phyloP scores from a whole-genome alignment of 345 rosid species.

The Moricandia arvensis region DNA sequence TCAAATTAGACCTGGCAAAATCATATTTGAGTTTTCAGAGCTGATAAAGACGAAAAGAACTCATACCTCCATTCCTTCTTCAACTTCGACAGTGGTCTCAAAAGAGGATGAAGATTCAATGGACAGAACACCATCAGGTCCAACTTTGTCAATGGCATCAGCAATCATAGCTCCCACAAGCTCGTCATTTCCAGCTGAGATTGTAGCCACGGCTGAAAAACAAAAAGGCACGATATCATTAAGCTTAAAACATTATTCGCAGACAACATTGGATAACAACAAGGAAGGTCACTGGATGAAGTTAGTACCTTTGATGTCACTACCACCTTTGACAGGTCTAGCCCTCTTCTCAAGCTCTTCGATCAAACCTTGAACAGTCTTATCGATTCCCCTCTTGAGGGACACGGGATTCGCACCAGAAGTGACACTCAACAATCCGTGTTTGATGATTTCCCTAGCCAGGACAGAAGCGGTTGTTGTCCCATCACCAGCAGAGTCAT shows the following conservation, averaged over 20 bases:
- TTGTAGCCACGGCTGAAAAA: conserved; percentile 74
- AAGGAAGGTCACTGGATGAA: not conserved
- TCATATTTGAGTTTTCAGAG: too few relatives aligned
- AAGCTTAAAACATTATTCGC: too few relatives aligned
- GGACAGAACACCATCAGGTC: conserved; percentile 98
- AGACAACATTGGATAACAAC: not conserved
- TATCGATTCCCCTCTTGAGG: conserved; percentile 82
- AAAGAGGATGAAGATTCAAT: conserved; percentile 97
- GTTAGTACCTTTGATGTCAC: conserved; percentile 70
- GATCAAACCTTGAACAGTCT: conserved; percentile 70
- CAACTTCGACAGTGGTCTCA: conserved; percentile 93
- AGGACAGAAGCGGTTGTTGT: conserved; percentile 94
- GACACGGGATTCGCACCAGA: conserved; percentile 98
- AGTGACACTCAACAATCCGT: conserved; percentile 82
- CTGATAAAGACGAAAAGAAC: not conserved
- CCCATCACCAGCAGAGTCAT: conserved; percentile 99
- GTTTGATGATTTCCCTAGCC: conserved; percentile 88
- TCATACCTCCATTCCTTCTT: conserved; percentile 96
- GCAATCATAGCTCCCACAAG: conserved; percentile 87
- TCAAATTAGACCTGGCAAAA: conserved; percentile 7
- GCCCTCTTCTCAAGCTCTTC: conserved; percentile 85
- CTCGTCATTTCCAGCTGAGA: conserved; percentile 97
- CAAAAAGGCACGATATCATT: not conserved
- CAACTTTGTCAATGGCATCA: conserved; percentile 98
- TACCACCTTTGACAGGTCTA: conserved; percentile 84